These are phyloP conservation scores for Xerocomus cyaneibrunnescens DNA, from an alignment of 1,284 basidiomycete species.

Conservation along the genomic window DNA sequence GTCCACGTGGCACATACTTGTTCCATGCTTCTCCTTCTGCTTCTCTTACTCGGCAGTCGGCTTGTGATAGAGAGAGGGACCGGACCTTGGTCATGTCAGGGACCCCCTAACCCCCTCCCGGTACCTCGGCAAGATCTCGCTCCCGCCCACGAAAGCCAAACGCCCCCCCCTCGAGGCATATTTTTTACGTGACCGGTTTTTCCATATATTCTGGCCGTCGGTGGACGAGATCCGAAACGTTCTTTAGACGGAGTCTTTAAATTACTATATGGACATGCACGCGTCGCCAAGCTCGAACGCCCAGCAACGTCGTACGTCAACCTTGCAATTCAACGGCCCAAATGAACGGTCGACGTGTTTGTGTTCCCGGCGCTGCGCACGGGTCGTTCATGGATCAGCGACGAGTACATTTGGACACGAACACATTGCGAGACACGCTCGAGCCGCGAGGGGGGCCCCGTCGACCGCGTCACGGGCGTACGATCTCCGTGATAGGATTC, in stretches of 20 bases:
- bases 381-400: too few relatives aligned
- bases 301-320: background rate
- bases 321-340: background rate
- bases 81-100: conserved; percentile 5
- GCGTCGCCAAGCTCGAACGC: background rate
- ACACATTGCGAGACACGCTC: too few relatives aligned
- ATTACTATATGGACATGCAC: conserved; percentile 5
- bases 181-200: conserved; percentile 13
- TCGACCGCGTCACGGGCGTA: conserved; percentile 2
- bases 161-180: background rate
- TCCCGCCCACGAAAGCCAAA: conserved; percentile 5
- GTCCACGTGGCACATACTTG: conserved; percentile 2
- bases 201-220: background rate
- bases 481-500: background rate
- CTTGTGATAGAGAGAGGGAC: conserved; percentile 1
- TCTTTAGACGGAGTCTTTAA: background rate
- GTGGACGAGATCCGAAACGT: conserved; percentile 20
- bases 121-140: conserved; percentile 12
- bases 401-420: too few relatives aligned
- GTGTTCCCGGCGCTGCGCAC: too few relatives aligned
- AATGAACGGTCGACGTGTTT: background rate
- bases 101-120: conserved; percentile 4
- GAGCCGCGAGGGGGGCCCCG: background rate
- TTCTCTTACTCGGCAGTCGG: conserved; percentile 7
- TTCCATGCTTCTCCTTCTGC: background rate